Conservation (phyloP, 495 filamentous ascomycete genomes). For the Lindgomyces ingoldianus region DNA sequence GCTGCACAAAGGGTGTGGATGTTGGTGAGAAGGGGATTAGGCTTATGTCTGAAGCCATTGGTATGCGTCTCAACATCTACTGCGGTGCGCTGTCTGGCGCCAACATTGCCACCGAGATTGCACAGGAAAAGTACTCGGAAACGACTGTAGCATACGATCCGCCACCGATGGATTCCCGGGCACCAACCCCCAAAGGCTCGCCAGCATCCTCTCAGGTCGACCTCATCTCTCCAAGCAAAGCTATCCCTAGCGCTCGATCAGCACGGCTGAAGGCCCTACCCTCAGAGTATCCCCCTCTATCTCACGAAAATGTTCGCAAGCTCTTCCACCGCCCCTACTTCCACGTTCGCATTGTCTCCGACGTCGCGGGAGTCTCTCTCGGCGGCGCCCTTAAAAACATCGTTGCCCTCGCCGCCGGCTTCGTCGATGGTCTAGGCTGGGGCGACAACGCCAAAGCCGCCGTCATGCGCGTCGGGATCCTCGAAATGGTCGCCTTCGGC, state of each 20-base stretch:
- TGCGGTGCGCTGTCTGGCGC: slow-evolving; percentile 94
- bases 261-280: slow-evolving; percentile 70
- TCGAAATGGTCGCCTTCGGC: slow-evolving; percentile 95
- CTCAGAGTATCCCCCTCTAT: slow-evolving; percentile 74
- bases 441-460: slow-evolving; percentile 97
- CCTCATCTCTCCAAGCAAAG: slow-evolving; percentile 64
- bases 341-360: slow-evolving; percentile 86
- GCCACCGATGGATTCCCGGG: slow-evolving; percentile 75
- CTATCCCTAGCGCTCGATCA: slow-evolving; percentile 57
- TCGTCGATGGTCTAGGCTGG: slow-evolving; percentile 94
- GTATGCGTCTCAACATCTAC: slow-evolving; percentile 87
- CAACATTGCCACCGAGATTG: slow-evolving; percentile 96
- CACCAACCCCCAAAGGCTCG: slow-evolving; percentile 64
- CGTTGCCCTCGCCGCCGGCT: slow-evolving; percentile 90
- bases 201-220: slow-evolving; percentile 58
- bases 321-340: slow-evolving; percentile 98
- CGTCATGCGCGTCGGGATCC: slow-evolving; percentile 89
- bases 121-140: slow-evolving; percentile 92
- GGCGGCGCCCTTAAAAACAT: slow-evolving; percentile 97
- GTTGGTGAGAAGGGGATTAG: slow-evolving; percentile 78
- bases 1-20: slow-evolving; percentile 97
- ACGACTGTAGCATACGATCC: slow-evolving; percentile 97
- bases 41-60: slow-evolving; percentile 94
- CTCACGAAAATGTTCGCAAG: slow-evolving; percentile 72
- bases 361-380: slow-evolving; percentile 94